Base-by-base conservation (phyloP, 2,329 filamentous ascomycete species). In the Penicillium brasilianum region DNA sequence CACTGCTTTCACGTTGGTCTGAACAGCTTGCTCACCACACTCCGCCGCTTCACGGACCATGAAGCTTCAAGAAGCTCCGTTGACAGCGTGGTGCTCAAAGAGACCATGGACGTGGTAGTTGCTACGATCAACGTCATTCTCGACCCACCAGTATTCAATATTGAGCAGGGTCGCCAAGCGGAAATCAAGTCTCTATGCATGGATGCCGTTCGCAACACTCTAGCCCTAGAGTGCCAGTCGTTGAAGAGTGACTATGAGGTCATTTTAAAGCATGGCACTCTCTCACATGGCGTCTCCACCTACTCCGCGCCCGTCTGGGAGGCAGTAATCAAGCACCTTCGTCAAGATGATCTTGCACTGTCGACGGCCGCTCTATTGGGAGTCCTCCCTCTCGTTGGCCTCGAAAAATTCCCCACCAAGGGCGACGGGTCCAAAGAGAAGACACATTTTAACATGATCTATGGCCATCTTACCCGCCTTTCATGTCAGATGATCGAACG, bases 261-360 rank as follows among this genome's bases (percentile, higher is more conserved):
- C 6, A 85, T 96, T 56, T 82, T 86, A 20, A 81, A 83, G 9
- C 83, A 84, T 20, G 83, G 83, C 46, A 81, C 84, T 46, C 83
- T 92, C 20, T 89, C 90, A 53, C 84, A 88, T 67, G 85, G 90
- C 59, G 75, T 90, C 44, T 86, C 87, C 65, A 87, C 89, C 18
- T 85, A 91, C 59, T 94, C 92, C 0, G 83, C 89, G 16, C 84
- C 87, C 16, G 86, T 97, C 44, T 97, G 93, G 90, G 90, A 92
- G 64, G 84, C 87, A 1, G 89, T 93, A 50, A 82, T 91, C 50
- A 84, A 88, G 53, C 85, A 88, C 28, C 83, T 95, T 52, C 84
- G 87, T 66, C 83, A 86, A 30, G 85, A 87, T 36, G 86, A 90
- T 66, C 78, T 90, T n/a, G 83, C 87, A 5, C 81, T 97, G n/a